These are phyloP conservation scores for Auxenochlorella pyrenoidosa DNA, from an alignment of 139 green algal species.

Conservation along the genomic window DNA sequence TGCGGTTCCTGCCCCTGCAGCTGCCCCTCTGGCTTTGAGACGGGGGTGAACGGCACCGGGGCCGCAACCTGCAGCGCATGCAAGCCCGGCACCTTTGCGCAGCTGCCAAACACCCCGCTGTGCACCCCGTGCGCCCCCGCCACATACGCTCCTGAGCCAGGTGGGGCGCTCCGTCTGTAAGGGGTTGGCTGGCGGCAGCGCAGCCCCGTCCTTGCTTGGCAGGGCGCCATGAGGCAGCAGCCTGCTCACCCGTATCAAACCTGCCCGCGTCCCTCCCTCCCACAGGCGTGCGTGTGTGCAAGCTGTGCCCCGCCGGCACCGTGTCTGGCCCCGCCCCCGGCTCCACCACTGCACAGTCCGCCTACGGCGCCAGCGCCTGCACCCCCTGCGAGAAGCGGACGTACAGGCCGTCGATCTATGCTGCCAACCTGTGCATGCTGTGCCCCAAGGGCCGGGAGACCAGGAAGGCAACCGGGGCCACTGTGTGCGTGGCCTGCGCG, in stretches of 20 bases:
- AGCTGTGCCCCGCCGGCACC: not conserved
- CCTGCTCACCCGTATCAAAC: not conserved
- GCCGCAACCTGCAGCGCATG: not conserved
- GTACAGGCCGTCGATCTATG: not conserved
- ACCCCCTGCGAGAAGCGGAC: not conserved
- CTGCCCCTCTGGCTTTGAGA: not conserved
- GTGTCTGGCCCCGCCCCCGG: not conserved
- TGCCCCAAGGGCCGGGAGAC: not conserved
- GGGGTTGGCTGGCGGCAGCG: not conserved
- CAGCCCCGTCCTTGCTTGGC: not conserved
- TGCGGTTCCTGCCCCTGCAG: not conserved
- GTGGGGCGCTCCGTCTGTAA: not conserved
- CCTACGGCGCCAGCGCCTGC: not conserved
- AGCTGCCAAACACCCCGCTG: not conserved
- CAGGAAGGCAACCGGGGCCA: not conserved
- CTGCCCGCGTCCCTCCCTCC: not conserved
- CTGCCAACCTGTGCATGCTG: not conserved
- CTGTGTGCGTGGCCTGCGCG: not conserved
- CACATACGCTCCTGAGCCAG: not conserved
- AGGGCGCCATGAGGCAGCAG: not conserved
- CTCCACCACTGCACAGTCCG: not conserved
- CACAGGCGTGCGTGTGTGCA: not conserved
- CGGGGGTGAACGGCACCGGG: conserved; percentile 1
- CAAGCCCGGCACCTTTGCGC: not conserved
- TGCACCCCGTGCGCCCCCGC: not conserved